Conservation (phyloP, 2,329 filamentous ascomycete species). For the Pseudogymnoascus destructans region DNA sequence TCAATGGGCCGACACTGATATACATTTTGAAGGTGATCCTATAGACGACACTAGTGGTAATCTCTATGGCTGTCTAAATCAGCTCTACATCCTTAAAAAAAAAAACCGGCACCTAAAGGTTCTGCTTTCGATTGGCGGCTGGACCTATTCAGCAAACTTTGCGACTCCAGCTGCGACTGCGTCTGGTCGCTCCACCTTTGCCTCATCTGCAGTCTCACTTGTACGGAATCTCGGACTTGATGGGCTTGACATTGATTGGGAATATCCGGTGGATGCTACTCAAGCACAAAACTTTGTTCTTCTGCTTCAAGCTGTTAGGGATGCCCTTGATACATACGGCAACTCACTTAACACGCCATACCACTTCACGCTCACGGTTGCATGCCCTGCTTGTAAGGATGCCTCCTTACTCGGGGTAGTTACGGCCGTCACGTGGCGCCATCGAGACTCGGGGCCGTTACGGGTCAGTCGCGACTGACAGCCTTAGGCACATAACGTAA, state of each 20-base stretch:
- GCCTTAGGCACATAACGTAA: too few species aligned
- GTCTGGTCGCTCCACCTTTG: slow-evolving; percentile 25
- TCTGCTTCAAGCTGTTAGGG: slow-evolving; percentile 19
- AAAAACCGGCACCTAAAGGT: slow-evolving; percentile 63
- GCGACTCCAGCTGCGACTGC: slow-evolving; percentile 49
- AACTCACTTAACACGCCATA: slow-evolving; percentile 30
- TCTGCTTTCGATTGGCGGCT: slow-evolving; percentile 71
- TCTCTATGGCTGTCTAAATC: slow-evolving; percentile 66
- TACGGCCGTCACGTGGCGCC: too few species aligned
- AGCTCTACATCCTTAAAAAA: slow-evolving; percentile 63
- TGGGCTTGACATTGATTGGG: slow-evolving; percentile 20
- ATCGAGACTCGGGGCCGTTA: too few species aligned
- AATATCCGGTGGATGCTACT: slow-evolving; percentile 14
- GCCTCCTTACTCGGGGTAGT: too few species aligned
- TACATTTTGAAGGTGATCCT: slow-evolving; percentile 58
- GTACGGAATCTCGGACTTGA: slow-evolving; percentile 17
- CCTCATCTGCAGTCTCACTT: slow-evolving; percentile 14
- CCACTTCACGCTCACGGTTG: slow-evolving; percentile 40
- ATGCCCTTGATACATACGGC: slow-evolving; percentile 37
- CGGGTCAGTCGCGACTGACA: too few species aligned
- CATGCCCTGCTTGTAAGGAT: too few species aligned
- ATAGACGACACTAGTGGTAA: slow-evolving; percentile 55
- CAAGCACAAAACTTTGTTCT: slow-evolving; percentile 21
- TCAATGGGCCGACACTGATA: slow-evolving; percentile 53
- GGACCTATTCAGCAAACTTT: slow-evolving; percentile 72